phyloP scores from a whole-genome alignment of 768 basidiomycete genomes.

The Trametes cubensis region DNA sequence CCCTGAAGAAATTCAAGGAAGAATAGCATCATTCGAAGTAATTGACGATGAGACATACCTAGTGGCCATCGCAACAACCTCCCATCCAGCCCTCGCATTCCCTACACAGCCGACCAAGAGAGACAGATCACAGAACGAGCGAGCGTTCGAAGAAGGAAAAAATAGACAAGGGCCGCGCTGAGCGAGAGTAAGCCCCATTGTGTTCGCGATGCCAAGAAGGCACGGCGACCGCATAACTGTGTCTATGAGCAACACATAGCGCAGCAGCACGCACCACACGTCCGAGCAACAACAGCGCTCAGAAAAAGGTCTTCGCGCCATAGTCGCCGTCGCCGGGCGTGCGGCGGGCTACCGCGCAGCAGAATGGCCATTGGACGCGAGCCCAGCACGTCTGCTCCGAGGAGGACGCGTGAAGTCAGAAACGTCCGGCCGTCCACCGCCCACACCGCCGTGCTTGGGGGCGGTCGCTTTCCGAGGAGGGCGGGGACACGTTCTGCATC shows the following conservation, averaged over 20 bases:
- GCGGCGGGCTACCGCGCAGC: slow-evolving; percentile 52
- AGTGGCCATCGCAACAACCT: slow-evolving; percentile 7
- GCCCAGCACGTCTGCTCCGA: slow-evolving; percentile 33
- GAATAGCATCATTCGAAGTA: slow-evolving; percentile 53
- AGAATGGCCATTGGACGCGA: slow-evolving; percentile 45
- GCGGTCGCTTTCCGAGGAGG: slow-evolving; percentile 71
- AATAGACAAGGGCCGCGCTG: slow-evolving; percentile 55
- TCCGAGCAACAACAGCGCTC: slow-evolving; percentile 61
- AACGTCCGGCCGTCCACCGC: slow-evolving; percentile 49
- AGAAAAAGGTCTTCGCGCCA: slow-evolving; percentile 65
- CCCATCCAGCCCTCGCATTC: neutral
- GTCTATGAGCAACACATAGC: slow-evolving; percentile 78
- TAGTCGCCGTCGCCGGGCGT: slow-evolving; percentile 46
- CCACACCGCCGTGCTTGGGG: slow-evolving; percentile 68
- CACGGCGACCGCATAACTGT: slow-evolving; percentile 85
- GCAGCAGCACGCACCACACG: slow-evolving; percentile 38
- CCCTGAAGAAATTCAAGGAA: slow-evolving; percentile 92
- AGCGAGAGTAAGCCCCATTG: slow-evolving; percentile 92
- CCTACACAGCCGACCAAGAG: slow-evolving; percentile 41
- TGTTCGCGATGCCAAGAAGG: slow-evolving; percentile 56
- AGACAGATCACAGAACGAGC: slow-evolving; percentile 39
- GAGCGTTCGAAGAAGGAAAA: slow-evolving; percentile 53
- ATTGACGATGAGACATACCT: slow-evolving; percentile 18
- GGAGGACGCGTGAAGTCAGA: slow-evolving; percentile 25
- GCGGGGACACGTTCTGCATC: slow-evolving; percentile 65